Evolutionary conservation across 2,329 filamentous ascomycete species (phyloP).

Genomic region (Blastomyces silverae): DNA sequence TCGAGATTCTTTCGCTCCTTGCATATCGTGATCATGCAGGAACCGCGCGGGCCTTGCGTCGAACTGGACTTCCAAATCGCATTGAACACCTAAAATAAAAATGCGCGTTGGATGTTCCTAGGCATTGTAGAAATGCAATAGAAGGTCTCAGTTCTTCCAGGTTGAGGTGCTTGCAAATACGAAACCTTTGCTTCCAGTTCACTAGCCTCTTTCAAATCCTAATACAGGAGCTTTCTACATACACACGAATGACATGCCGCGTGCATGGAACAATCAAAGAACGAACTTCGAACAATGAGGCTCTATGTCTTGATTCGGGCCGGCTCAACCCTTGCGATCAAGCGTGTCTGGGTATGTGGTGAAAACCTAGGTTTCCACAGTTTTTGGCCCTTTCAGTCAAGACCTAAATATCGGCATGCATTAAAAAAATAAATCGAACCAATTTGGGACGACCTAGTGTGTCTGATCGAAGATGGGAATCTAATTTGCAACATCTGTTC

Average conservation of each 20-base stretch:
- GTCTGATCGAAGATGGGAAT: background rate
- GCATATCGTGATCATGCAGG: background rate
- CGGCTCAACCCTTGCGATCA: background rate
- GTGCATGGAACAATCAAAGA: constrained; percentile 10
- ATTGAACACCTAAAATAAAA: background rate
- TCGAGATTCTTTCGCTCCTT: background rate
- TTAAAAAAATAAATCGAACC: background rate
- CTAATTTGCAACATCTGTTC: background rate
- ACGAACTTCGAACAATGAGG: constrained; percentile 2
- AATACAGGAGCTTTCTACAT: background rate
- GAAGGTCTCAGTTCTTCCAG: background rate
- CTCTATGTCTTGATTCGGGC: background rate
- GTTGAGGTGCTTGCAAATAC: background rate
- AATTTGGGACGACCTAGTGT: background rate
- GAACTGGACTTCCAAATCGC: background rate
- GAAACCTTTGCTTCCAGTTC: background rate
- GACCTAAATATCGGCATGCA: background rate
- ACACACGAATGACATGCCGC: background rate
- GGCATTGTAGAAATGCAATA: constrained; percentile 1
- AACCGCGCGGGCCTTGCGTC: background rate
- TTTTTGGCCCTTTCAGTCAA: background rate
- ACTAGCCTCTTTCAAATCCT: background rate
- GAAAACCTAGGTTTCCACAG: background rate
- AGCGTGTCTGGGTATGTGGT: background rate
- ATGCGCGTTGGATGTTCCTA: background rate